Evolutionary conservation across 1,284 basidiomycete genomes (phyloP).

Genomic region (Pseudozyma sp.): DNA sequence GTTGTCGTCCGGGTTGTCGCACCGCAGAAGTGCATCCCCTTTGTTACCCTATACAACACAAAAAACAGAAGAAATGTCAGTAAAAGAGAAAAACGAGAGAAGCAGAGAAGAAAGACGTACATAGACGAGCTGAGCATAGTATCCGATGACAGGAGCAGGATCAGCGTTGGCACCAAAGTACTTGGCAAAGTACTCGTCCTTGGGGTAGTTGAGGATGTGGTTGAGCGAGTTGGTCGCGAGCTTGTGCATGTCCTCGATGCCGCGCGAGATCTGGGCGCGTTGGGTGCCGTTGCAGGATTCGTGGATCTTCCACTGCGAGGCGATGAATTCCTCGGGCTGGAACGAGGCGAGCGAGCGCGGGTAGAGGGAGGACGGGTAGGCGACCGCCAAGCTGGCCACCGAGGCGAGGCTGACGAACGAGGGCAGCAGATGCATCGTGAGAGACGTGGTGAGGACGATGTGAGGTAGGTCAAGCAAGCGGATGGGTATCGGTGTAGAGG

Average conservation of each 20-base stretch:
- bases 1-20: constrained; percentile 70
- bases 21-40: constrained; percentile 54
- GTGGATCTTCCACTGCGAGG: constrained; percentile 68
- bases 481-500: neutral
- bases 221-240: constrained; percentile 64
- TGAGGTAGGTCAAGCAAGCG: neutral
- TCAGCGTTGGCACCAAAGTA: constrained; percentile 69
- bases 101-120: constrained; percentile 2
- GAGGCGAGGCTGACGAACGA: constrained; percentile 5
- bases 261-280: constrained; percentile 66
- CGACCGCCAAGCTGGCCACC: neutral
- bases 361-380: constrained; percentile 7
- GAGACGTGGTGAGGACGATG: neutral
- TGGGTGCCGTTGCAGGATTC: constrained; percentile 69
- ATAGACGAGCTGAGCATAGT: constrained; percentile 65
- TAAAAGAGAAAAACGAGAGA: too few species aligned
- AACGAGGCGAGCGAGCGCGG: constrained; percentile 1
- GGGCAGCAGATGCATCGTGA: constrained; percentile 11
- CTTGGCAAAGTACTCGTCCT: constrained; percentile 65
- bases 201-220: constrained; percentile 68
- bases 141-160: constrained; percentile 61
- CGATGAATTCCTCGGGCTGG: constrained; percentile 2
- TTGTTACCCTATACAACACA: constrained; percentile 50
- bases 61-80: neutral
- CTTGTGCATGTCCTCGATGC: constrained; percentile 67